Evolutionary conservation across 2,329 filamentous ascomycete species (phyloP), one percentile per base, ranked within the genome.

Genomic region (Nemania sp.): DNA sequence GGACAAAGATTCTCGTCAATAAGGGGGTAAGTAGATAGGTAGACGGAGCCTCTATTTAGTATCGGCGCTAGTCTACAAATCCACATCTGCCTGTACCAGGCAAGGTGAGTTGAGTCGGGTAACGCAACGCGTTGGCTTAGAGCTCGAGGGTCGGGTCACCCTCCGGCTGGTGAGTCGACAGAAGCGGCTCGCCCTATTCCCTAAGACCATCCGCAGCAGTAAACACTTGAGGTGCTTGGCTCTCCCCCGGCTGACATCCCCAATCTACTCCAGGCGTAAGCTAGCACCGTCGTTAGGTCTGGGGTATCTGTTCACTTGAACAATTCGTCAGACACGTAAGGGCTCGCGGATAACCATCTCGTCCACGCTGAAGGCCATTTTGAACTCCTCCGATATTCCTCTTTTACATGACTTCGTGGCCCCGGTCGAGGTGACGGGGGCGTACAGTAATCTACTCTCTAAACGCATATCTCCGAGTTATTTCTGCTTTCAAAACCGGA

Each of bases 341-440:
- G 48, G 55, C 54, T 49, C 56, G 49, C 15, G 43, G 55, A 34
- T 45, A 45, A 46, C 53, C 54, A 59, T 54, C 49, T 64, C 59
- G 63, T 69, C 63, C 60, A 50, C 59, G 29, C 46, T 34, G 54
- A 54, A 59, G 56, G 56, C 46, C 60, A 51, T 66, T 64, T 64
- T 66, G 63, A 59, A 64, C 62, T 67, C 53, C 65, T 63, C 64
- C 63, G 47, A 64, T 62, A 60, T 64, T 65, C 62, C 60, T 66
- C 63, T 69, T 68, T 72, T 74, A 74, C 72, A 74, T 74, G 72
- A 74, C 64, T 74, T 73, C 72, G 70, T 74, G 68, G 67, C 70
- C 72, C 69, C 61, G 17, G 59, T 60, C 43, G 50, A 54, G 45
- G 53, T 11, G 67, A 66, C 59, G 51, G 67, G 71, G 71, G 69